phyloP scores from a whole-genome alignment of 177 flowering plant genomes.

The Vitis hybrid region DNA sequence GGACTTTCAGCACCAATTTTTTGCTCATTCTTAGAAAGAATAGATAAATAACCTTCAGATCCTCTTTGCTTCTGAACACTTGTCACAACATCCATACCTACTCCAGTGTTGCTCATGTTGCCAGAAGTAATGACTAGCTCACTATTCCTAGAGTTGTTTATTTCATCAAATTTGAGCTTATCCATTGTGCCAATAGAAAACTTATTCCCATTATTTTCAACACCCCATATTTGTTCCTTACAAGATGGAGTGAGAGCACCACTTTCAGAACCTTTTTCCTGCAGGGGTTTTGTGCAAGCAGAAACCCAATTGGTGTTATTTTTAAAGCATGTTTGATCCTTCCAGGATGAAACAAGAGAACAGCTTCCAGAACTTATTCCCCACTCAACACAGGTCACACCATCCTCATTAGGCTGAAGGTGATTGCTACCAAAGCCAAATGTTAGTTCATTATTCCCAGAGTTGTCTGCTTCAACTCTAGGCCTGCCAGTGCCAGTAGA shows the following conservation, averaged over 20 bases:
- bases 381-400: constrained; percentile 7
- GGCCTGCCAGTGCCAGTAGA: constrained; percentile 12
- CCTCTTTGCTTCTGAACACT: constrained; percentile 10
- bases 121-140: constrained; percentile 25
- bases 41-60: constrained; percentile 11
- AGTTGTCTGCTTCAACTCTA: background rate
- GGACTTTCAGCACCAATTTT: constrained; percentile 15
- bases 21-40: constrained; percentile 19
- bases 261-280: constrained; percentile 9
- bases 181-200: constrained; percentile 8
- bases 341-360: constrained; percentile 11
- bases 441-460: constrained; percentile 6
- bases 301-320: background rate
- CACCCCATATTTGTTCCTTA: constrained; percentile 3
- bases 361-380: constrained; percentile 9
- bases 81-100: constrained; percentile 9
- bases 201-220: constrained; percentile 14
- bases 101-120: constrained; percentile 3
- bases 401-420: background rate
- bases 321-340: constrained; percentile 6
- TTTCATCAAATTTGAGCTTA: constrained; percentile 12
- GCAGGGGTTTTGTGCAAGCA: background rate
- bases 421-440: background rate
- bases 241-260: constrained; percentile 5
- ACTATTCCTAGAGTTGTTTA: constrained; percentile 16